Conservation (phyloP, 129 eudicot genomes). For the Tagetes patula region DNA sequence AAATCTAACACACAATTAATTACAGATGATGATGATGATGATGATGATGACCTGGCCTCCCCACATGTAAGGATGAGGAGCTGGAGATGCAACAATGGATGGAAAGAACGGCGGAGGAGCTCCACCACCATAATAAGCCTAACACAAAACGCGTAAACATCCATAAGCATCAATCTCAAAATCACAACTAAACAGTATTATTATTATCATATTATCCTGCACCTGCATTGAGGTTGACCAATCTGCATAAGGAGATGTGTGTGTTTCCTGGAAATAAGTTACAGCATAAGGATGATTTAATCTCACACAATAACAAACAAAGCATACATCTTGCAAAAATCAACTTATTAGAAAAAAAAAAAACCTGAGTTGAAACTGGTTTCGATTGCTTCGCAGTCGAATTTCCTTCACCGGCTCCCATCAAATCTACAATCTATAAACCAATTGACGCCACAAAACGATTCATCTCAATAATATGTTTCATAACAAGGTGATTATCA, state of each 20-base stretch:
- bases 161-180: slow-evolving; percentile 2
- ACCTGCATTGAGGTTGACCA: slow-evolving; percentile 98
- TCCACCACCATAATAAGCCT: slow-evolving; percentile 92
- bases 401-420: slow-evolving; percentile 75
- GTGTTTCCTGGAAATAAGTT: slow-evolving; percentile 52
- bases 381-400: slow-evolving; percentile 65
- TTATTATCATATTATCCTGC: background rate
- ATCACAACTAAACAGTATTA: slow-evolving; percentile 5
- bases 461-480: background rate
- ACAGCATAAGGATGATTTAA: background rate
- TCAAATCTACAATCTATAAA: slow-evolving; percentile 27
- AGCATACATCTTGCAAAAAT: too few species aligned
- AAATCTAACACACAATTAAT: background rate
- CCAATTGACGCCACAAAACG: background rate
- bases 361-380: slow-evolving; percentile 60
- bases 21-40: background rate
- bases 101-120: slow-evolving; percentile 83
- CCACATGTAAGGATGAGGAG: slow-evolving; percentile 97
- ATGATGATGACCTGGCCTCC: slow-evolving; percentile 72
- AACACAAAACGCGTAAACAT: slow-evolving; percentile 16
- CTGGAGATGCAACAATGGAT: slow-evolving; percentile 75
- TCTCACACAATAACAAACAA: background rate
- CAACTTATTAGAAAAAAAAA: background rate
- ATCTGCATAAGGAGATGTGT: slow-evolving; percentile 68
- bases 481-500: background rate